Evolutionary conservation across 1,284 basidiomycete species (phyloP).

Genomic region (Cutaneotrichosporon curvatum): DNA sequence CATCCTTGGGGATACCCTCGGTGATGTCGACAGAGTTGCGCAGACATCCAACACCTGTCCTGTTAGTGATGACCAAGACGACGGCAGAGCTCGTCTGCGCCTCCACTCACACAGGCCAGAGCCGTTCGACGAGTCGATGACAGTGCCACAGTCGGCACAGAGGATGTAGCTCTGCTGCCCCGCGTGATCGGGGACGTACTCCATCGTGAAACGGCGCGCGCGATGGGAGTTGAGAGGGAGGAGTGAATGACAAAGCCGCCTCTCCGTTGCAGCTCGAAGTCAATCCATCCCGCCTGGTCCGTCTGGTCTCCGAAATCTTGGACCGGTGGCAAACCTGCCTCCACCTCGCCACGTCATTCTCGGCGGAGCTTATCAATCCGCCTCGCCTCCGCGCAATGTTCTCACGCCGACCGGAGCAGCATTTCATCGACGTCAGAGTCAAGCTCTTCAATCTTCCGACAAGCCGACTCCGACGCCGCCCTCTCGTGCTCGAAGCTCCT

Average conservation of each 20-base stretch:
- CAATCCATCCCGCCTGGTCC: too few relatives aligned
- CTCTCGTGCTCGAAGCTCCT: too few relatives aligned
- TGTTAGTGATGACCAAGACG: conserved; percentile 49
- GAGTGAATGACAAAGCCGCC: neutral
- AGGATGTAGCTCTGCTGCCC: conserved; percentile 45
- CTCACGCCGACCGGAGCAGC: too few relatives aligned
- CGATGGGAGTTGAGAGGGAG: neutral
- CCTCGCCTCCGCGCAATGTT: neutral
- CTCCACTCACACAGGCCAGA: conserved; percentile 71
- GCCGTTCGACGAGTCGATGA: conserved; percentile 76
- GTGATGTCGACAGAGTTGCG: conserved; percentile 81
- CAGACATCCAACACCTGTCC: conserved; percentile 34
- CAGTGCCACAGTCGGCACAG: conserved; percentile 59
- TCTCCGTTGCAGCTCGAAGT: neutral
- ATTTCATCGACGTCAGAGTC: too few relatives aligned
- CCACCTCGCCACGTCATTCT: neutral
- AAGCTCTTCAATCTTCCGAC: too few relatives aligned
- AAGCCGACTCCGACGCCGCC: too few relatives aligned
- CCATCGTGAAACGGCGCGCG: too few relatives aligned
- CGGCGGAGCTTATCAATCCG: neutral
- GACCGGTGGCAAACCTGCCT: conserved; percentile 3
- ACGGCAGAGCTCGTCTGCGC: neutral
- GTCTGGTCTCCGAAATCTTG: conserved; percentile 3
- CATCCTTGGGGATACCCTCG: conserved; percentile 96
- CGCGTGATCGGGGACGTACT: conserved; percentile 40